These are phyloP conservation scores for Metschnikowia orientalis DNA, from an alignment of 805 yeast genomes.

Conservation along the genomic window DNA sequence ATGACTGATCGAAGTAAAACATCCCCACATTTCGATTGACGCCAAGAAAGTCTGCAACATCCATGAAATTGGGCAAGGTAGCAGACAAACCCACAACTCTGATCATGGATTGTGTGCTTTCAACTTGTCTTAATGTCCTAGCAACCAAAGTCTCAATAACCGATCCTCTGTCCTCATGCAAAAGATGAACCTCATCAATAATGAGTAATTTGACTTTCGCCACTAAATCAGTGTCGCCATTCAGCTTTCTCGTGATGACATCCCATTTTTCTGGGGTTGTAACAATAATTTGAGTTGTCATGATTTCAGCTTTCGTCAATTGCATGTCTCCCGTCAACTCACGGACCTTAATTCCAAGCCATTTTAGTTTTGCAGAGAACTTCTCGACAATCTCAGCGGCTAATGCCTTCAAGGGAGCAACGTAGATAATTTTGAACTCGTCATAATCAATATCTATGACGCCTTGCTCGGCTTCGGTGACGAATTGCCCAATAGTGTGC, in stretches of 20 bases:
- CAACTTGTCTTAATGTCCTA: conserved; percentile 90
- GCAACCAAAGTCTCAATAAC: conserved; percentile 76
- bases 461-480: conserved; percentile 44
- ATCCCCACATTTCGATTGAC: conserved; percentile 88
- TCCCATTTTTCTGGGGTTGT: conserved; percentile 97
- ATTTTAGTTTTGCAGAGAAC: conserved; percentile 66
- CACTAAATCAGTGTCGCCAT: conserved; percentile 47
- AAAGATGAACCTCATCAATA: conserved; percentile 93
- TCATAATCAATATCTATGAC: conserved; percentile 68
- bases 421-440: conserved; percentile 86
- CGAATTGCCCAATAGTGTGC: conserved; percentile 72
- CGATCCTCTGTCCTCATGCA: conserved; percentile 97
- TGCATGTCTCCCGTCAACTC: conserved; percentile 97
- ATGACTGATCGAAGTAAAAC: conserved; percentile 90
- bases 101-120: conserved; percentile 68
- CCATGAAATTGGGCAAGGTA: conserved; percentile 19
- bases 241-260: conserved; percentile 90
- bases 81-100: conserved; percentile 21
- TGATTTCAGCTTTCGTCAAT: conserved; percentile 70
- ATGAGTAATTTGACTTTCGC: conserved; percentile 80
- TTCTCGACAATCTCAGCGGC: conserved; percentile 97
- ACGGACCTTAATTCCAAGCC: conserved; percentile 83
- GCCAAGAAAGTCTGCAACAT: conserved; percentile 87
- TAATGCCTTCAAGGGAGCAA: conserved; percentile 88
- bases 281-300: conserved; percentile 80